A percentile compares a stretch with the other conserved stretches of the same genome.
Evolutionary conservation across 495 filamentous ascomycete species (phyloP).

Genomic region (Rostrohypoxylon terebratum): DNA sequence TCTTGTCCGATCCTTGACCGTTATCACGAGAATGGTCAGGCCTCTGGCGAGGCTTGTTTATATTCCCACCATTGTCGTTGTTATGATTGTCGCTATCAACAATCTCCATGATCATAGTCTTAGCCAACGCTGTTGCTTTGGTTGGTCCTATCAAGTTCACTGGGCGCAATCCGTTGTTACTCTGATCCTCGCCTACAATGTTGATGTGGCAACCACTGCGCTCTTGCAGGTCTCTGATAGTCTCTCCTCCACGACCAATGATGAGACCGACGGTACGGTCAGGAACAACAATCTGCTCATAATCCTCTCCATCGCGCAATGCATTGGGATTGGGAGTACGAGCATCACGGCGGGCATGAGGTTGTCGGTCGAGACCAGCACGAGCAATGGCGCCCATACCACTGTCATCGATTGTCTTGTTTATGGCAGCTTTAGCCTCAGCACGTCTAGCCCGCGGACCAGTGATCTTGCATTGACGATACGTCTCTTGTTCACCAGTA

Average conservation of each 20-base stretch:
- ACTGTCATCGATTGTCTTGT: slow-evolving; percentile 85
- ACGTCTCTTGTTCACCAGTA: slow-evolving; percentile 70
- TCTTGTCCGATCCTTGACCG: slow-evolving; percentile 65
- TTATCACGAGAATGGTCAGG: slow-evolving; percentile 48
- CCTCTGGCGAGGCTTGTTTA: slow-evolving; percentile 45
- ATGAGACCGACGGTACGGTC: slow-evolving; percentile 87
- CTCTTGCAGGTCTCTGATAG: slow-evolving; percentile 89
- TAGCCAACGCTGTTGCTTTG: slow-evolving; percentile 73
- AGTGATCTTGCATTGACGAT: slow-evolving; percentile 80
- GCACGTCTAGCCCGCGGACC: slow-evolving; percentile 73
- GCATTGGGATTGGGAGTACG: slow-evolving; percentile 51
- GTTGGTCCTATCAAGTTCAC: slow-evolving; percentile 84
- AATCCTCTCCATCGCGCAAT: slow-evolving; percentile 77
- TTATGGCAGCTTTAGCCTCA: slow-evolving; percentile 78
- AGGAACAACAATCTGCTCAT: slow-evolving; percentile 87
- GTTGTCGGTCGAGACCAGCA: slow-evolving; percentile 50
- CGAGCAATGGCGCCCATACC: slow-evolving; percentile 68
- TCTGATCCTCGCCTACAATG: slow-evolving; percentile 87
- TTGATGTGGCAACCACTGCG: slow-evolving; percentile 88
- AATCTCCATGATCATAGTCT: slow-evolving; percentile 85
- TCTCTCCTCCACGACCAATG: slow-evolving; percentile 86
- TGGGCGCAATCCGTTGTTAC: slow-evolving; percentile 82
- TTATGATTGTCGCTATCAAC: slow-evolving; percentile 85
- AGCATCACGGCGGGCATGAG: slow-evolving; percentile 33
- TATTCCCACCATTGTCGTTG: slow-evolving; percentile 47